Percentiles rank a stretch among this genome's conserved stretches.
Evolutionary conservation across 2,329 filamentous ascomycete species (phyloP).

Genomic region (Beauveria sp.): DNA sequence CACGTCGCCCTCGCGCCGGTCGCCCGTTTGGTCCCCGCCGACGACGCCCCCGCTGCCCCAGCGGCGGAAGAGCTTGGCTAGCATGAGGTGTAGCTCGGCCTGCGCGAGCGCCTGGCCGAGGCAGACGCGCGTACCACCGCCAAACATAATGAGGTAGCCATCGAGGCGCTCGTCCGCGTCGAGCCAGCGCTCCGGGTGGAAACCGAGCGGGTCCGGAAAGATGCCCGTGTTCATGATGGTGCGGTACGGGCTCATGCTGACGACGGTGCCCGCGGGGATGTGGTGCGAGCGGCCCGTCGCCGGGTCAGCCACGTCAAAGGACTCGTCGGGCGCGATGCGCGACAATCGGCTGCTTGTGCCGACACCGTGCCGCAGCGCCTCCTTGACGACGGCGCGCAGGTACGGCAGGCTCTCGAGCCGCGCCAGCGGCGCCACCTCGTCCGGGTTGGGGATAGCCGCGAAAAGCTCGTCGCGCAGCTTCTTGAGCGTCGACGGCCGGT

Average conservation of each 20-base stretch:
- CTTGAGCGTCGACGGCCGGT: conserved; percentile 22
- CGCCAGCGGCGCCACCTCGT: conserved; percentile 21
- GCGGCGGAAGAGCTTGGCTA: conserved; percentile 30
- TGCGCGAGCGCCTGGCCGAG: conserved; percentile 31
- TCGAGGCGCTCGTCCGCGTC: conserved; percentile 25
- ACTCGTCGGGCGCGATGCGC: conserved; percentile 36
- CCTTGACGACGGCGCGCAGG: conserved; percentile 43
- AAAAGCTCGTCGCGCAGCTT: conserved; percentile 30
- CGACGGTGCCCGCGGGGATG: conserved; percentile 26
- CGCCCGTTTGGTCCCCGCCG: conserved; percentile 23
- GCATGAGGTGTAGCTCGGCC: conserved; percentile 30
- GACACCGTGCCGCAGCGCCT: conserved; percentile 42
- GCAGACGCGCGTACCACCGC: conserved; percentile 28
- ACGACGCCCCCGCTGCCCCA: conserved; percentile 29
- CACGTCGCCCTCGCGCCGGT: conserved; percentile 25
- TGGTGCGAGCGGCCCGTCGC: conserved; percentile 21
- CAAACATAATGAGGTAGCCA: conserved; percentile 27
- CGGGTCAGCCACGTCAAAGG: conserved; percentile 22
- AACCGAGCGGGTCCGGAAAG: conserved; percentile 25
- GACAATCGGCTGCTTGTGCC: conserved; percentile 40
- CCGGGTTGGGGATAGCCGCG: conserved; percentile 24
- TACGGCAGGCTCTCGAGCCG: conserved; percentile 32
- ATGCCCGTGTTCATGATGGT: conserved; percentile 27
- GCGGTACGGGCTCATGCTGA: conserved; percentile 31
- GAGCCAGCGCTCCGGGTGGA: conserved; percentile 30